Evolutionary conservation across 2,329 filamentous ascomycete species (phyloP).

Genomic region (Scolecobasidium constrictum): DNA sequence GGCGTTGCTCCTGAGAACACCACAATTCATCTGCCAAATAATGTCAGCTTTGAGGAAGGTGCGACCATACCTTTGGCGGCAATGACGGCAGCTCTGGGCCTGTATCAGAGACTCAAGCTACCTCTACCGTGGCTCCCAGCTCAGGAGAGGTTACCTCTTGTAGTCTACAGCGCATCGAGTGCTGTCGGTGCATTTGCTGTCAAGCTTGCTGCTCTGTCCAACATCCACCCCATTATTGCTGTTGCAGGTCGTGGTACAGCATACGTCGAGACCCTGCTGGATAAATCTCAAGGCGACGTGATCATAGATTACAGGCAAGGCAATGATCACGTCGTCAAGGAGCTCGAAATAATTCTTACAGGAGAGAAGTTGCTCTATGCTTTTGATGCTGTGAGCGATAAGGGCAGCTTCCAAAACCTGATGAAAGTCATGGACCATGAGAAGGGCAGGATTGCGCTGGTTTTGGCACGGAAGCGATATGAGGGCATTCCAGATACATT

Average conservation of each 20-base stretch:
- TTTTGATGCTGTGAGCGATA: conserved; percentile 47
- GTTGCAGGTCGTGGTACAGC: conserved; percentile 28
- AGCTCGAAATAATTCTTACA: conserved; percentile 33
- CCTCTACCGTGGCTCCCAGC: conserved; percentile 29
- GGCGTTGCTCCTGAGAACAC: conserved; percentile 44
- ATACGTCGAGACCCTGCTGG: conserved; percentile 27
- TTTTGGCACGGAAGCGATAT: conserved; percentile 27
- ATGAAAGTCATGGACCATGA: conserved; percentile 23
- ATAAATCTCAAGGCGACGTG: conserved; percentile 27
- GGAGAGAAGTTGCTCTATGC: conserved; percentile 38
- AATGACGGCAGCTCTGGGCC: conserved; percentile 35
- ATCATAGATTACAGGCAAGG: conserved; percentile 46
- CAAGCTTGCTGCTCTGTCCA: conserved; percentile 26
- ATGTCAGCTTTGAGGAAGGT: conserved; percentile 40
- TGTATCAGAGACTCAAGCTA: conserved; percentile 31
- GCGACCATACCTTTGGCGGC: conserved; percentile 35
- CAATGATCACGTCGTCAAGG: conserved; percentile 37
- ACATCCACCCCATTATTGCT: conserved; percentile 31
- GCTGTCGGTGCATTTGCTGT: conserved; percentile 32
- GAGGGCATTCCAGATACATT: conserved; percentile 2
- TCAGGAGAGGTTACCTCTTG: conserved; percentile 17
- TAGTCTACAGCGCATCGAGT: conserved; percentile 31
- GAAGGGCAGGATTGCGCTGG: conserved; percentile 27
- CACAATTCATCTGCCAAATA: conserved; percentile 43
- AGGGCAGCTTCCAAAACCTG: conserved; percentile 35